Evolutionary conservation across 2,329 filamentous ascomycete species (phyloP), one percentile per base, ranked within the genome.

Genomic region (Elsinoe perseae): DNA sequence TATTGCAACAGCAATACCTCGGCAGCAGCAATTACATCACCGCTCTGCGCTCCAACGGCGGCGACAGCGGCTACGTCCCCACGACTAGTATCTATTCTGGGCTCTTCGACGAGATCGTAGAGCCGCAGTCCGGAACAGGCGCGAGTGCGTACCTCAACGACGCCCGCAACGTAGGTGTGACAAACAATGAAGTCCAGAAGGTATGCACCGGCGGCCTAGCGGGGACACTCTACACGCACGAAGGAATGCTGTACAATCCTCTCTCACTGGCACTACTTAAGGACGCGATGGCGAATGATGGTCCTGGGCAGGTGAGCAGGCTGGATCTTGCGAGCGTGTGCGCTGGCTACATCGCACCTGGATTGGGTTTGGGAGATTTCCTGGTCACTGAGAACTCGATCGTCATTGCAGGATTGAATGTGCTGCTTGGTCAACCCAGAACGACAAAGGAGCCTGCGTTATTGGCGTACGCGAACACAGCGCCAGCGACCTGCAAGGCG

Each of bases 51-150:
- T 59, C 59, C 7, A 66, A 73, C 43, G 73, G 70, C 21, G 78
- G 79, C 0, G 76, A 77, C 54, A 75, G 73, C 1, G 77, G 76
- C 3, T 81, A 79, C 59, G 76, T 82, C 0, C 77, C 78, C 0
- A 81, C 78, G 0, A 81, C 79, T 0, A 77, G 71, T 0, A 68
- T 82, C 44, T 81, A 77, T 66, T 76, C 74, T 0, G 66, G 69
- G 10, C 65, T 72, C 50, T 65, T 71, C 57, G 78, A 81, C 59
- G 73, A 81, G 61, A 70, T 81, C 52, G 77, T 81, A 1, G 64
- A 80, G 64, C 79, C 77, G 1, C 73, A 79, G 64, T 61, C 62
- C 25, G 78, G 76, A 2, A 66, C 65, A 0, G 62, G 64, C 2
- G 78, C 78, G 0, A 81, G 78, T 0, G 77, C 73, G 0, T 74